Conservation (phyloP, 2,329 filamentous ascomycete genomes). For the Cladobotryum protrusum region DNA sequence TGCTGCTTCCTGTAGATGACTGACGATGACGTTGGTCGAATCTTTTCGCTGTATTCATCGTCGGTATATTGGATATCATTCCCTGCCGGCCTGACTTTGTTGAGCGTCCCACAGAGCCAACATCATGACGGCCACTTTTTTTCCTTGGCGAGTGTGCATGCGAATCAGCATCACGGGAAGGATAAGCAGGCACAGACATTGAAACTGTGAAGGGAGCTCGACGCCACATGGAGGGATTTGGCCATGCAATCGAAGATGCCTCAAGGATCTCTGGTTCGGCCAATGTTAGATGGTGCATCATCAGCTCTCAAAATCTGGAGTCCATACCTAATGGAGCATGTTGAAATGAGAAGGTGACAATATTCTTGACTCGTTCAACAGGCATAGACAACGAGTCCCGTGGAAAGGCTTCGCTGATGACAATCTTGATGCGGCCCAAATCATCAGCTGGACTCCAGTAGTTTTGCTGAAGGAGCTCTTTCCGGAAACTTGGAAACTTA, state of each 20-base stretch:
- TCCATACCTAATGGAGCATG: conserved; percentile 67
- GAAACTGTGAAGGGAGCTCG: conserved; percentile 37
- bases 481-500: conserved; percentile 66
- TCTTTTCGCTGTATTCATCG: neutral
- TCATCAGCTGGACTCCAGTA: conserved; percentile 68
- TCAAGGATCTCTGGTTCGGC: conserved; percentile 59
- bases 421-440: conserved; percentile 67
- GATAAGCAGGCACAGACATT: conserved; percentile 35
- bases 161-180: conserved; percentile 44
- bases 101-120: neutral
- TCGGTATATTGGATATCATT: neutral
- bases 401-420: conserved; percentile 68
- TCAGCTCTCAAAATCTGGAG: neutral
- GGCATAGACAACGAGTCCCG: conserved; percentile 45
- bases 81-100: neutral
- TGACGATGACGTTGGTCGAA: neutral
- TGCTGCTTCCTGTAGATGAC: conserved; percentile 3
- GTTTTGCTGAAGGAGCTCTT: conserved; percentile 60
- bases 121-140: conserved; percentile 10
- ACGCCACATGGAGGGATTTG: conserved; percentile 64
- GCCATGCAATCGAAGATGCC: conserved; percentile 70
- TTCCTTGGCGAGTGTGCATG: conserved; percentile 58
- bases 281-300: neutral
- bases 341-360: conserved; percentile 76
- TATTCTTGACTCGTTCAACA: conserved; percentile 63